phyloP scores from a whole-genome alignment of 495 filamentous ascomycete genomes.

The Diplogelasinospora grovesii region DNA sequence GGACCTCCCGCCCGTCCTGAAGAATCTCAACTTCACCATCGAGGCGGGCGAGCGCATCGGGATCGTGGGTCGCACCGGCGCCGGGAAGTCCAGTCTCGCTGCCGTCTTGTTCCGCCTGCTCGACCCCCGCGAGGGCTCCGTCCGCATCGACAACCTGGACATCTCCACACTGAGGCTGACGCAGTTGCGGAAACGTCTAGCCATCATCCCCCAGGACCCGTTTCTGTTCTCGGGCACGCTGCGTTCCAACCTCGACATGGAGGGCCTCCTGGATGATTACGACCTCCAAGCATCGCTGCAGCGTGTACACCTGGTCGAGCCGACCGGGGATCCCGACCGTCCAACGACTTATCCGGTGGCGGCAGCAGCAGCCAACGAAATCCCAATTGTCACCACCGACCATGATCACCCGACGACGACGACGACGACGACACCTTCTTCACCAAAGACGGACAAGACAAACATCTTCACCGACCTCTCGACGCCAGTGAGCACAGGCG shows the following conservation, averaged over 20 bases:
- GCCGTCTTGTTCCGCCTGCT: slow-evolving; percentile 46
- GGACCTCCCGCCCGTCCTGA: slow-evolving; percentile 37
- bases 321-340: slow-evolving; percentile 4
- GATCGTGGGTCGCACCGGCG: slow-evolving; percentile 46
- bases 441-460: slow-evolving; percentile 3
- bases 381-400: no score
- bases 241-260: slow-evolving; percentile 45
- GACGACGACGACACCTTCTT: background rate
- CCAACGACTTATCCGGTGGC: no score
- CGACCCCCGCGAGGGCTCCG: slow-evolving; percentile 33
- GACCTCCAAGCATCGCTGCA: slow-evolving; percentile 51
- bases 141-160: slow-evolving; percentile 47
- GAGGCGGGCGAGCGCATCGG: slow-evolving; percentile 37
- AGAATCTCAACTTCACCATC: slow-evolving; percentile 35
- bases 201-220: slow-evolving; percentile 50
- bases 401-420: no score
- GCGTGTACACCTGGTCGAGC: slow-evolving; percentile 41
- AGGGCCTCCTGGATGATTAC: slow-evolving; percentile 45
- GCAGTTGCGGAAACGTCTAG: slow-evolving; percentile 43
- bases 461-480: slow-evolving; percentile 23
- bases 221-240: slow-evolving; percentile 49
- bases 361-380: no score
- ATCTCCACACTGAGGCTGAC: slow-evolving; percentile 40
- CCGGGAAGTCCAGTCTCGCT: slow-evolving; percentile 38
- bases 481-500: slow-evolving; percentile 24